Evolutionary conservation across 257 asterid genomes (phyloP), one percentile per base, ranked within the genome.

Genomic region (Fraxinus excelsior): DNA sequence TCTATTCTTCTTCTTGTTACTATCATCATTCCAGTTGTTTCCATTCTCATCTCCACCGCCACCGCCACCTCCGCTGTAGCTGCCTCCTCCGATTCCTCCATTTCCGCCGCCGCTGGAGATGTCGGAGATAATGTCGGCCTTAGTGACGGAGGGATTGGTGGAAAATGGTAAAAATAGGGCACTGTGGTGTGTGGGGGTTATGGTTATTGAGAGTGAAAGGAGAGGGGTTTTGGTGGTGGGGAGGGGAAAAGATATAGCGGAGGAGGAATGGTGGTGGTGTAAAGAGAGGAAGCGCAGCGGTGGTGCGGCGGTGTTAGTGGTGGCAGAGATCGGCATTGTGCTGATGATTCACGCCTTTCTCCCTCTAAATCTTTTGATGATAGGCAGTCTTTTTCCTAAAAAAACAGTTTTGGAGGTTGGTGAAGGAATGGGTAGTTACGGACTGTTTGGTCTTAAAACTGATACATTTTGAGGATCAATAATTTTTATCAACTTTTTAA

Each of bases 51-150:
- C 74, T n/a, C 70, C 88, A 9, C 82, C 87, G 12, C 82, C 88
- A 4, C 89, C 92, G 12, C 82, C 88, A 4, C 89, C 92, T 0
- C 90, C 88, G 0, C 86, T 90, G 16, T 89, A 86, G 7, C 90
- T 74, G 23, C 58, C 82, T 1, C 25, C 85, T 4, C 82, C 88
- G 12, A 60, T 60, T 18, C 64, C 64, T 18, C 64, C 64, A 53
- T 53, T 53, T 53, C 67, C 83, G 26, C 46, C 80, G 35, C 88
- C 84, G 0, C 70, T 56, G 16, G 82, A 26, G 21, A 84, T 70
- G 40, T 76, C 79, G 74, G 78, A 10, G 25, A 78, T 60, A 80
- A 76, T 79, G 60, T 74, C 85, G 44, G 71, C 71, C 51, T 77
- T 25, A 69, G 51, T 42, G 51, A 80, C 67, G 73, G 89, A 70